Evolutionary conservation across 2,329 filamentous ascomycete species (phyloP).

Genomic region (Pezicula rhizophila): DNA sequence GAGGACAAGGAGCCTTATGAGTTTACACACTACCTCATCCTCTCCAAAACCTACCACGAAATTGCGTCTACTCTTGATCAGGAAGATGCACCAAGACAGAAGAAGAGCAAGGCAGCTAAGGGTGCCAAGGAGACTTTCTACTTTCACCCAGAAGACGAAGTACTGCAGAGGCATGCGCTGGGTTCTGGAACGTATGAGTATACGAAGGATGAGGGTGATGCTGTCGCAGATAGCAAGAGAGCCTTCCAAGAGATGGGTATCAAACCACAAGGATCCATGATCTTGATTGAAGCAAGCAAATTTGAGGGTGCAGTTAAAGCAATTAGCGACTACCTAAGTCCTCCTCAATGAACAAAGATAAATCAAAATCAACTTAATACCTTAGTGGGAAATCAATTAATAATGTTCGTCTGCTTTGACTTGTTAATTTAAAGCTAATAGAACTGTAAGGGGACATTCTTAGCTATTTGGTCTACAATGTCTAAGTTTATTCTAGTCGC

Average conservation of each 20-base stretch:
- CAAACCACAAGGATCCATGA: conserved; percentile 75
- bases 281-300: conserved; percentile 75
- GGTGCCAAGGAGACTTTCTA: conserved; percentile 64
- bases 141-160: conserved; percentile 95
- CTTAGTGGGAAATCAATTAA: too few species aligned
- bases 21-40: conserved; percentile 86
- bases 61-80: conserved; percentile 73
- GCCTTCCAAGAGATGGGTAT: conserved; percentile 93
- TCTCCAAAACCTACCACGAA: conserved; percentile 91
- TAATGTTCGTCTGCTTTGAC: neutral
- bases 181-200: conserved; percentile 70
- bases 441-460: neutral
- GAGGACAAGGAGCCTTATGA: conserved; percentile 88
- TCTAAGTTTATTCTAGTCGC: conserved; percentile 49
- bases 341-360: conserved; percentile 34
- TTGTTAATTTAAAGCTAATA: neutral
- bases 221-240: conserved; percentile 81
- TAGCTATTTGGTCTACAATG: neutral
- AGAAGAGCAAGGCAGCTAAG: conserved; percentile 62
- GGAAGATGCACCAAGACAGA: conserved; percentile 53
- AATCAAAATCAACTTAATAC: conserved; percentile 7
- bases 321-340: conserved; percentile 66
- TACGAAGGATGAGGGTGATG: conserved; percentile 70
- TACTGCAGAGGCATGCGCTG: conserved; percentile 69
- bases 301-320: conserved; percentile 72